phyloP scores from a whole-genome alignment of 2,329 filamentous ascomycete genomes.

The Exophiala mesophila region DNA sequence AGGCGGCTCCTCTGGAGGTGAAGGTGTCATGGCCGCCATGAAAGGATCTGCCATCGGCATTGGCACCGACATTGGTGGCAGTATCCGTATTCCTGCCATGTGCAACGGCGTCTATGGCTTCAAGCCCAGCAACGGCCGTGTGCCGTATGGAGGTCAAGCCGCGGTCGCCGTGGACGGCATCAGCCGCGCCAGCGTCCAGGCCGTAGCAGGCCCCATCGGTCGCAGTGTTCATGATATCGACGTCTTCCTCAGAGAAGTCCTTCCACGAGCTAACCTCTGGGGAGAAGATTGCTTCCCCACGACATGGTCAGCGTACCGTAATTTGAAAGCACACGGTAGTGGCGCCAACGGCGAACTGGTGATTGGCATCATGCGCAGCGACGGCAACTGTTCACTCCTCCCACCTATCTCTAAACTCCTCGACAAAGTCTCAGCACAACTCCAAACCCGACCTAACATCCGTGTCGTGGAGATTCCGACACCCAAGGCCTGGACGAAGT shows the following conservation, averaged over 20 bases:
- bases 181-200: slow-evolving; percentile 49
- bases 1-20: slow-evolving; percentile 63
- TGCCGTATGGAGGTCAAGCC: slow-evolving; percentile 51
- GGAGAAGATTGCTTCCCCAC: slow-evolving; percentile 43
- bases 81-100: slow-evolving; percentile 45
- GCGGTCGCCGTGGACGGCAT: slow-evolving; percentile 43
- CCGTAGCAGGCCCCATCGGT: slow-evolving; percentile 40
- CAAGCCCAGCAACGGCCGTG: slow-evolving; percentile 44
- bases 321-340: slow-evolving; percentile 19
- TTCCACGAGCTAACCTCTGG: slow-evolving; percentile 52
- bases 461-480: slow-evolving; percentile 56
- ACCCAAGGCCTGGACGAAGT: slow-evolving; percentile 48
- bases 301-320: slow-evolving; percentile 30
- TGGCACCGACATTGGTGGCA: slow-evolving; percentile 56
- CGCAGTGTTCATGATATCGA: slow-evolving; percentile 37
- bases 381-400: slow-evolving; percentile 35
- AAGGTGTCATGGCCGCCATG: slow-evolving; percentile 57
- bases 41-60: slow-evolving; percentile 56
- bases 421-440: slow-evolving; percentile 34
- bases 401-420: slow-evolving; percentile 39
- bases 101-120: slow-evolving; percentile 50
- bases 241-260: slow-evolving; percentile 47
- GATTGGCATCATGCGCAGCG: slow-evolving; percentile 40
- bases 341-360: slow-evolving; percentile 32
- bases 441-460: slow-evolving; percentile 40